These are phyloP conservation scores for Cytospora leucostoma DNA, from an alignment of 2,329 filamentous ascomycete species.

Conservation along the genomic window DNA sequence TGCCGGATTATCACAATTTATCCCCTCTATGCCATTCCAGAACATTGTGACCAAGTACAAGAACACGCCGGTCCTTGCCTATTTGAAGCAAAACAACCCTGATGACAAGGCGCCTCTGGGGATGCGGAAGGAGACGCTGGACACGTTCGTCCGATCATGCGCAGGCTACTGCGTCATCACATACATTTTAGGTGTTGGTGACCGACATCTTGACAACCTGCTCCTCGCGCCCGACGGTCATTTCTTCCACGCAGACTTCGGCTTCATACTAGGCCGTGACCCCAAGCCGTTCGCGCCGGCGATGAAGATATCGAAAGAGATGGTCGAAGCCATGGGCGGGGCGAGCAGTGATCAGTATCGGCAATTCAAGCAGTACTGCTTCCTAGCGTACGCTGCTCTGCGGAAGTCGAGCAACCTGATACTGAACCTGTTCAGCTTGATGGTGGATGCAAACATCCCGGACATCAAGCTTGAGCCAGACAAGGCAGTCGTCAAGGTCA, in stretches of 20 bases:
- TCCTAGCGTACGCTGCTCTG: slow-evolving; percentile 88
- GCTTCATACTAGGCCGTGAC: slow-evolving; percentile 94
- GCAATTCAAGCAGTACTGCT: slow-evolving; percentile 93
- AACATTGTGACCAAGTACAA: slow-evolving; percentile 83
- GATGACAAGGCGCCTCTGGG: slow-evolving; percentile 80
- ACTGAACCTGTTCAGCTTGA: slow-evolving; percentile 91
- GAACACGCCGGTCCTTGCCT: slow-evolving; percentile 67
- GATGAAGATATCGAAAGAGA: slow-evolving; percentile 96
- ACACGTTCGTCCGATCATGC: slow-evolving; percentile 93
- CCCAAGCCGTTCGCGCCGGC: slow-evolving; percentile 96
- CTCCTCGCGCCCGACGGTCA: slow-evolving; percentile 86
- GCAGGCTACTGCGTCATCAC: slow-evolving; percentile 99
- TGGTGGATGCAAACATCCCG: slow-evolving; percentile 96
- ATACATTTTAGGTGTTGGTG: slow-evolving; percentile 93
- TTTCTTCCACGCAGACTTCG: slow-evolving; percentile 98
- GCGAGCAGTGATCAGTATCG: slow-evolving; percentile 77
- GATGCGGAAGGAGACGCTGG: slow-evolving; percentile 87
- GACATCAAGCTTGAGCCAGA: slow-evolving; percentile 92
- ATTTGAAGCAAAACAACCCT: slow-evolving; percentile 86
- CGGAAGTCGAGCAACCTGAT: slow-evolving; percentile 89
- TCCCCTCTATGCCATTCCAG: slow-evolving; percentile 82
- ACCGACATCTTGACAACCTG: slow-evolving; percentile 93
- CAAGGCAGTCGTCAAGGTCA: slow-evolving; percentile 91
- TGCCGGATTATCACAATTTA: slow-evolving; percentile 90
- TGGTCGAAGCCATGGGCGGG: slow-evolving; percentile 98